These are phyloP conservation scores for Dryadomyces quercivorus DNA, from an alignment of 2,329 filamentous ascomycete genomes.

Conservation along the genomic window DNA sequence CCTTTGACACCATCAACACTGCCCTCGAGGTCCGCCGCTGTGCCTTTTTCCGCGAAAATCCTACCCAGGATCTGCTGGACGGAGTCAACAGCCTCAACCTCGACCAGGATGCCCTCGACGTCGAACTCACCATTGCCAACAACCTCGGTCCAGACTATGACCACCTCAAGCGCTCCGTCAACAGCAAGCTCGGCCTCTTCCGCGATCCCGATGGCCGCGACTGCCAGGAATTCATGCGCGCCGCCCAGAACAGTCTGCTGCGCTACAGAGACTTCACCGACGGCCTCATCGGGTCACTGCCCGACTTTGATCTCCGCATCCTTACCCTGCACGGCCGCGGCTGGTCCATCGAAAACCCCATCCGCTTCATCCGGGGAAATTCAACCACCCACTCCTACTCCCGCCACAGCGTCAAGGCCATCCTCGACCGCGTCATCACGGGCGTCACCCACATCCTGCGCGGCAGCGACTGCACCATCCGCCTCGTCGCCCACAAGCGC, in stretches of 20 bases:
- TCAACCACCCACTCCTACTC: conserved; percentile 25
- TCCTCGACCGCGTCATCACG: conserved; percentile 38
- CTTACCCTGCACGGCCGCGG: conserved; percentile 31
- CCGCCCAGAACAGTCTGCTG: conserved; percentile 24
- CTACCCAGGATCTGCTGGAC: conserved; percentile 21
- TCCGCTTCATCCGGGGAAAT: conserved; percentile 29
- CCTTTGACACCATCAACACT: conserved; percentile 28
- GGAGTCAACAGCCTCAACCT: conserved; percentile 26
- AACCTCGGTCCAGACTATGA: conserved; percentile 35
- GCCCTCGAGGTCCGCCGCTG: conserved; percentile 27
- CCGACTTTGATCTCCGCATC: conserved; percentile 37
- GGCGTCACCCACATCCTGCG: conserved; percentile 36
- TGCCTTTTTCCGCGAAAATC: conserved; percentile 27
- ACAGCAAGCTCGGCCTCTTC: conserved; percentile 33
- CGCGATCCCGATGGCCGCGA: conserved; percentile 27
- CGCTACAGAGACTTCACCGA: conserved; percentile 29
- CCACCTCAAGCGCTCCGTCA: conserved; percentile 29
- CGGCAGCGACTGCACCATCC: conserved; percentile 32
- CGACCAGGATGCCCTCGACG: conserved; percentile 30
- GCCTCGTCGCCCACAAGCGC: conserved; percentile 36
- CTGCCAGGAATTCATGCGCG: conserved; percentile 30
- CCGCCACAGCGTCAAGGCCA: conserved; percentile 32
- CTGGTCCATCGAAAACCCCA: conserved; percentile 34
- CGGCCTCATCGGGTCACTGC: conserved; percentile 24
- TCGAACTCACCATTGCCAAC: conserved; percentile 34